Evolutionary conservation across 495 filamentous ascomycete genomes (phyloP), one percentile per base, ranked within the genome.

Genomic region (Penicillium paxilli): DNA sequence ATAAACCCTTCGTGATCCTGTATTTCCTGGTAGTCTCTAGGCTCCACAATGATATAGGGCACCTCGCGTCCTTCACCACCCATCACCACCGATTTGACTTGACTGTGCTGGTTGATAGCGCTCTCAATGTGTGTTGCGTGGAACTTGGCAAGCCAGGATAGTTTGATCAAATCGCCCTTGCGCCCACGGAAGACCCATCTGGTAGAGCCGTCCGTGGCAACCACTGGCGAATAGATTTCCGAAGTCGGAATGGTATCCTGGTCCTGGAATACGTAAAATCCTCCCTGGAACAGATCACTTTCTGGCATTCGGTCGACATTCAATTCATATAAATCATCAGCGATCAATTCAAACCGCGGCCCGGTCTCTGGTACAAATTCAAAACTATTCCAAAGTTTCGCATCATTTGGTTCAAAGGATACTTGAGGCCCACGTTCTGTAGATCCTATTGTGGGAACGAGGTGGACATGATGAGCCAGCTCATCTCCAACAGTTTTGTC

Each of bases 71-170:
- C 44, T 14, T 46, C 44, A 1, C 44, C 44, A 11, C 44, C 44
- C 14, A 46, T 21, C 10, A 46, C 12, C 22, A 46, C 44, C 22
- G 44, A 28, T 20, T 28, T 46, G 16, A 46, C 22, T 21, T 46
- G 22, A 23, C n/a, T 16, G 21, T 46, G 44, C 12, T 8, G 19
- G n/a, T 16, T 25, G 14, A 46, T 16, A 14, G 22, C 44, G 22
- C n/a, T 14, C 25, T 25, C 44, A 23, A 46, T 46, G 20, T 46
- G 44, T 28, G 44, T 28, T 0, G 44, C 44, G 20, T 46, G 44
- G 20, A 46, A 46, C 26, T 46, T 46, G 44, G 44, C 44, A 24
- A 46, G 44, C 44, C 44, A 46, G 5, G 44, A 46, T 28, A 46
- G 44, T 23, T 46, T 46, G 9, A 46, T 22, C 22, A 46, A 16